Percentiles rank a stretch among this genome's conserved stretches.
Evolutionary conservation across 1,139 yeast genomes (phyloP).

Genomic region (Candida labiduridarum): DNA sequence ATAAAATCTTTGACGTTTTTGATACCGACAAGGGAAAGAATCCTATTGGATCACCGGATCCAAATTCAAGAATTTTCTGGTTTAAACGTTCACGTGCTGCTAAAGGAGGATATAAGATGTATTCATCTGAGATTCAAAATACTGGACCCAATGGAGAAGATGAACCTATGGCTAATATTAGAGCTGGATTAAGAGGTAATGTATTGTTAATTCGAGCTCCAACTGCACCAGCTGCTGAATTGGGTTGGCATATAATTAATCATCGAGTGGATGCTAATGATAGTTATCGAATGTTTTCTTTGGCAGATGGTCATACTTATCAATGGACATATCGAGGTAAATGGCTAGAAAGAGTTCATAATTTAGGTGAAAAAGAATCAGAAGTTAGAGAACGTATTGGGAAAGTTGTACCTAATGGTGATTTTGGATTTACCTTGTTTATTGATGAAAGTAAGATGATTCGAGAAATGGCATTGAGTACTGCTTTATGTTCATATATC

Average conservation of each 20-base stretch:
- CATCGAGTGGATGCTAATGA: constrained; percentile 67
- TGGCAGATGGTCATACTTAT: constrained; percentile 59
- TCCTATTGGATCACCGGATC: constrained; percentile 40
- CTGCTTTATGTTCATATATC: constrained; percentile 60
- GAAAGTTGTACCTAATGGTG: constrained; percentile 50
- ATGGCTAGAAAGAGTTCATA: constrained; percentile 56
- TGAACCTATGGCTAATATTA: constrained; percentile 57
- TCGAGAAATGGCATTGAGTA: constrained; percentile 56
- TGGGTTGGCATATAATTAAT: constrained; percentile 65
- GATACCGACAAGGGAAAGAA: constrained; percentile 42
- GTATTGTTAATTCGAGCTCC: constrained; percentile 55
- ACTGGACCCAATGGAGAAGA: constrained; percentile 52
- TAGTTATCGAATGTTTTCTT: constrained; percentile 57
- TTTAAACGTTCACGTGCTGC: constrained; percentile 63
- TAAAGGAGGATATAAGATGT: constrained; percentile 65
- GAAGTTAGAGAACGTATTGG: constrained; percentile 65
- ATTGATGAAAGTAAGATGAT: constrained; percentile 58
- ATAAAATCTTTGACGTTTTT: constrained; percentile 56
- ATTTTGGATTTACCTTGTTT: constrained; percentile 52
- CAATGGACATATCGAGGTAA: constrained; percentile 68
- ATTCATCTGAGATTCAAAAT: constrained; percentile 36
- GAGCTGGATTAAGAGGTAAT: constrained; percentile 64
- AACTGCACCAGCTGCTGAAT: constrained; percentile 49
- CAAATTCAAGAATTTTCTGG: constrained; percentile 48
- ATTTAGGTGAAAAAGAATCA: constrained; percentile 61